Base-by-base conservation (phyloP, 1,284 basidiomycete genomes). In the Inonotus hispidus region DNA sequence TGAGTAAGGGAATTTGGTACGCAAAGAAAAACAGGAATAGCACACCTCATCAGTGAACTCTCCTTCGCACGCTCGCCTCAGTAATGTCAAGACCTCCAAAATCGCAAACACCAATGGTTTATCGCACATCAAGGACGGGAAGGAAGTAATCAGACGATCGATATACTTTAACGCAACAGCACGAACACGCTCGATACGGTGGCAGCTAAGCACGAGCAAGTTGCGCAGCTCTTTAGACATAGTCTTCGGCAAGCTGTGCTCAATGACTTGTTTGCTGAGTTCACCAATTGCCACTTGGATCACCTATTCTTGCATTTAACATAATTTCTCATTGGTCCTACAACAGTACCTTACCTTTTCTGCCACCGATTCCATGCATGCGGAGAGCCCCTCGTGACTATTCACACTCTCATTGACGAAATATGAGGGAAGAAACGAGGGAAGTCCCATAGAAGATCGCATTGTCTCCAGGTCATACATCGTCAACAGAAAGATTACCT, bases 101-200 rank as follows among this genome's bases (percentile, higher is more conserved):
- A 98, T 89, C 29, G 91, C 85, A 66, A 89, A 92, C 5, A 99
- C 92, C 38, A 98, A 81, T 13, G 88, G 82, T 11, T 88, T 83
- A 70, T 96, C 90, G 73, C 95, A 98, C 82, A 98, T 89, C 63
- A 99, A 77, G 7, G 93, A 94, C 0, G 97, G 95, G 74, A 98
- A 97, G 1, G 91, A 92, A n/a, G 87, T 88, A 66, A 98, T 85
- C 50, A 99, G 78, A 43, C 87, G 84, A 73, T 95, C 86, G 27
- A 97, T 79, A 70, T 92, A 97, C 71, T 83, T 86, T 58, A 88
- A 82, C 0, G 96, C 92, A 23, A 93, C 81, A 41, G 90, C 87
- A 45, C 96, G 83, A 58, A 92, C 91, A 70, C 90, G 90, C 38
- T 82, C 77, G 59, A 93, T 84, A 14, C 93, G 84, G 72, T 98